These are phyloP conservation scores for Erodium maritimum DNA, from an alignment of 345 rosid genomes.

Conservation along the genomic window DNA sequence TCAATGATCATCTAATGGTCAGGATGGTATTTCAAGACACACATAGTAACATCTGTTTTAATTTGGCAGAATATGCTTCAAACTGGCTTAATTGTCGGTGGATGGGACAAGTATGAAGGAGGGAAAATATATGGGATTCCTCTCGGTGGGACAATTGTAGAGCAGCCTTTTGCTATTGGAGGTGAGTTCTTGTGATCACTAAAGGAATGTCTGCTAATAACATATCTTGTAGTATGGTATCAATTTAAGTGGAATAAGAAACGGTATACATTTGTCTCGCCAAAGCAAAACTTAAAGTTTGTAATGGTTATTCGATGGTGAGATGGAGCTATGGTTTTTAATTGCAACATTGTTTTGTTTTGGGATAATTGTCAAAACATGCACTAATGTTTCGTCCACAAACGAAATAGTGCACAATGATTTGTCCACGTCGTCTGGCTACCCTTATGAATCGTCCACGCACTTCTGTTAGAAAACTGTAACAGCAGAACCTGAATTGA, in stretches of 20 bases:
- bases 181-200: conserved; percentile 26
- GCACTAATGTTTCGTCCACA: too few relatives aligned
- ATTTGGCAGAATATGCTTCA: conserved; percentile 66
- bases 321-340: neutral
- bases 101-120: conserved; percentile 97
- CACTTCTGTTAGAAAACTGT: too few relatives aligned
- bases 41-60: conserved; percentile 3
- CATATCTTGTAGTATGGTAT: neutral
- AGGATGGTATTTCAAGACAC: neutral
- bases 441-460: too few relatives aligned
- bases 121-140: conserved; percentile 94
- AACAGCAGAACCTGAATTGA: too few relatives aligned
- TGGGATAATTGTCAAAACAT: too few relatives aligned
- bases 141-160: conserved; percentile 86
- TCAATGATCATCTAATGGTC: neutral
- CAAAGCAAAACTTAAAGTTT: neutral
- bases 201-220: neutral
- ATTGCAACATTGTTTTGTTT: neutral
- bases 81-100: conserved; percentile 94
- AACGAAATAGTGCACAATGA: too few relatives aligned
- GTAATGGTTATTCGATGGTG: neutral
- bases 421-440: too few relatives aligned
- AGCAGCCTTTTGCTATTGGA: conserved; percentile 97
- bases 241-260: too few relatives aligned
- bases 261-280: too few relatives aligned